Percentiles rank a stretch among this genome's conserved stretches.
These are phyloP conservation scores for Tripterygium wilfordii DNA, from an alignment of 177 flowering plant species.

Conservation along the genomic window DNA sequence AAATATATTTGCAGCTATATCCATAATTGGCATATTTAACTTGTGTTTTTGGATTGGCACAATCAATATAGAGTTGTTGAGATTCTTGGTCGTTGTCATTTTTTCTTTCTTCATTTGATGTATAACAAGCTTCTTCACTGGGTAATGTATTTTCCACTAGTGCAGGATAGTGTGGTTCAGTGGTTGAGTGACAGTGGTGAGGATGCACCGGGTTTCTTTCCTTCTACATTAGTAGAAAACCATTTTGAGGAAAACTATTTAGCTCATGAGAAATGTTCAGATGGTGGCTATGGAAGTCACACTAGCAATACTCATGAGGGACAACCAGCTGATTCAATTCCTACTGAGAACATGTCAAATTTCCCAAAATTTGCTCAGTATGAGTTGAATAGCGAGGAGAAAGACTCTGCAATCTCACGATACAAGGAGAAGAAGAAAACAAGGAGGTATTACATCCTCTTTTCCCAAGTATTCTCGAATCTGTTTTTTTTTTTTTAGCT, in stretches of 20 bases:
- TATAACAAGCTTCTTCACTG: too few species aligned
- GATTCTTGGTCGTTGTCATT: too few species aligned
- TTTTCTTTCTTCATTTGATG: too few species aligned
- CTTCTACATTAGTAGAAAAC: conserved; percentile 13
- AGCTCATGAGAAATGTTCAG: conserved; percentile 26
- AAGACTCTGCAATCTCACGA: conserved; percentile 66
- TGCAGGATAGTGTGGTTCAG: conserved; percentile 27
- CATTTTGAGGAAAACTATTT: conserved; percentile 18
- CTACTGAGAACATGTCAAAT: conserved; percentile 5
- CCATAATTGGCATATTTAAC: neutral
- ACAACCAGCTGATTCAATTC: conserved; percentile 12
- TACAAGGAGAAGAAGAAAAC: conserved; percentile 88
- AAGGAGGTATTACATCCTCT: conserved; percentile 49
- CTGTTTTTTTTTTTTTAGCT: too few species aligned
- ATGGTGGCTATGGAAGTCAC: conserved; percentile 12
- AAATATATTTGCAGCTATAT: neutral
- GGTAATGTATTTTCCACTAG: conserved; percentile 5
- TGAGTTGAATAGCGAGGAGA: conserved; percentile 46
- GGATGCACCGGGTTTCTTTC: conserved; percentile 12
- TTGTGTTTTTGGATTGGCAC: too few species aligned
- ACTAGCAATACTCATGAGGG: conserved; percentile 8
- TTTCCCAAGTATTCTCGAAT: too few species aligned
- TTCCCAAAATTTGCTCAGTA: conserved; percentile 23
- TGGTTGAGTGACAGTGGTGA: conserved; percentile 23
- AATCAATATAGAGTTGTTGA: too few species aligned